Percentiles rank a stretch among this genome's conserved stretches.
Conservation (phyloP, 1,139 yeast genomes). For the Candida freyschussii region DNA sequence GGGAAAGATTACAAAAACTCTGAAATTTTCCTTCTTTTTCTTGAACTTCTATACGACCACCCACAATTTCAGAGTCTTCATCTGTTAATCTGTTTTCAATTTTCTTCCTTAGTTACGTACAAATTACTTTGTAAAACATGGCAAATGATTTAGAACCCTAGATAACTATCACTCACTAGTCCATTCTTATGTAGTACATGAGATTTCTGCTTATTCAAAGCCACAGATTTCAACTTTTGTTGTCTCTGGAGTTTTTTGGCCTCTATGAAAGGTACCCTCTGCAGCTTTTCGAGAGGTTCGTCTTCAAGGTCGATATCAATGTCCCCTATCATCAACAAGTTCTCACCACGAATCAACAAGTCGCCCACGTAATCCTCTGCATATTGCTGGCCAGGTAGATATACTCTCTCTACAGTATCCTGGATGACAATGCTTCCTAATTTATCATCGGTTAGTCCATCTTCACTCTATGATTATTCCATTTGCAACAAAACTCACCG, state of each 20-base stretch:
- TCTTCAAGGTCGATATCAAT: constrained; percentile 87
- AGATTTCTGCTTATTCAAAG: constrained; percentile 42
- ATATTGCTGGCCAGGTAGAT: constrained; percentile 47
- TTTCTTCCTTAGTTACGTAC: too few relatives aligned
- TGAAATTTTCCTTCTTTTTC: constrained; percentile 4
- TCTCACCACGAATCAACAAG: constrained; percentile 92
- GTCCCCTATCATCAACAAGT: constrained; percentile 94
- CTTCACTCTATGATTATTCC: not conserved
- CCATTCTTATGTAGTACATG: constrained; percentile 49
- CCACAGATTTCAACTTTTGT: constrained; percentile 33
- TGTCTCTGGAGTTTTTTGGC: constrained; percentile 48
- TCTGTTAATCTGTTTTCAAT: too few relatives aligned
- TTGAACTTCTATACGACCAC: too few relatives aligned
- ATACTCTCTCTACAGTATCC: constrained; percentile 84
- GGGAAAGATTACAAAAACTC: constrained; percentile 17
- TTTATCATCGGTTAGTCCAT: constrained; percentile 2
- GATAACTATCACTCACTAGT: constrained; percentile 42
- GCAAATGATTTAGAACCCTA: constrained; percentile 7
- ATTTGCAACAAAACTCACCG: constrained; percentile 28
- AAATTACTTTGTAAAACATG: too few relatives aligned
- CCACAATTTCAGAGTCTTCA: too few relatives aligned
- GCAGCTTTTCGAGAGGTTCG: constrained; percentile 52
- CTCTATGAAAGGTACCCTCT: constrained; percentile 54
- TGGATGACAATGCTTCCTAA: constrained; percentile 83
- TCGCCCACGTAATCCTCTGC: constrained; percentile 79